phyloP scores from a whole-genome alignment of 768 basidiomycete species.

The Trametes gibbosa region DNA sequence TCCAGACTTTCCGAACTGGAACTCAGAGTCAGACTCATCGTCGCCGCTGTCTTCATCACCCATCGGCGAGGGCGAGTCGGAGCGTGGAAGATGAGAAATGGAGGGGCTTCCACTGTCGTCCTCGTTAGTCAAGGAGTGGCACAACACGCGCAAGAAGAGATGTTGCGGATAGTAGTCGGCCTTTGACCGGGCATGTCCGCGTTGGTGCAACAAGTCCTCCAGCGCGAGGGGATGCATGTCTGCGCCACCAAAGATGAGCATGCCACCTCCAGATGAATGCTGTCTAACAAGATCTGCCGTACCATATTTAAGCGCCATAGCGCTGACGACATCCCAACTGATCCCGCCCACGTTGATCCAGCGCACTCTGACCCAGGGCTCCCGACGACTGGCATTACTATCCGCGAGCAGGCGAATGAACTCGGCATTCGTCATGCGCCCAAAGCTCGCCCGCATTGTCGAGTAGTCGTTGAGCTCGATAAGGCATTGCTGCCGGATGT shows the following conservation, averaged over 20 bases:
- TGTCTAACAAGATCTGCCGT: conserved; percentile 14
- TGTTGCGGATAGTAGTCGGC: conserved; percentile 69
- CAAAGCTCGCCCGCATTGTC: conserved; percentile 48
- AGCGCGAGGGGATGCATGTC: conserved; percentile 70
- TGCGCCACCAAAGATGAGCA: conserved; percentile 22
- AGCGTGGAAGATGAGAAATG: conserved; percentile 33
- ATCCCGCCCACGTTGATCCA: conserved; percentile 74
- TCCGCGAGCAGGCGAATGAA: conserved; percentile 57
- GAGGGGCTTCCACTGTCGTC: conserved; percentile 18
- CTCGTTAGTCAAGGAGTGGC: conserved; percentile 48
- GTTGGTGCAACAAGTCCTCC: conserved; percentile 64
- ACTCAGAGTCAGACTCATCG: conserved; percentile 30
- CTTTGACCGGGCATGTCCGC: conserved; percentile 57
- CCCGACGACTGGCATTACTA: conserved; percentile 41
- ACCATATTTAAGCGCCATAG: conserved; percentile 65
- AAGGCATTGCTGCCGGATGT: conserved; percentile 56
- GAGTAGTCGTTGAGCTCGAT: conserved; percentile 73
- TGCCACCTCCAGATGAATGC: no score
- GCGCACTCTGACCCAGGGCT: conserved; percentile 64
- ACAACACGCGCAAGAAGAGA: conserved; percentile 67
- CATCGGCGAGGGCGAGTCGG: conserved; percentile 31
- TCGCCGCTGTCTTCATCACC: conserved; percentile 14
- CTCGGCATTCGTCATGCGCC: conserved; percentile 56
- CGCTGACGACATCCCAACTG: conserved; percentile 71
- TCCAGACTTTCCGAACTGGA: conserved; percentile 28